Conservation (phyloP, 2,329 filamentous ascomycete genomes). For the Nigrograna mackinnonii region DNA sequence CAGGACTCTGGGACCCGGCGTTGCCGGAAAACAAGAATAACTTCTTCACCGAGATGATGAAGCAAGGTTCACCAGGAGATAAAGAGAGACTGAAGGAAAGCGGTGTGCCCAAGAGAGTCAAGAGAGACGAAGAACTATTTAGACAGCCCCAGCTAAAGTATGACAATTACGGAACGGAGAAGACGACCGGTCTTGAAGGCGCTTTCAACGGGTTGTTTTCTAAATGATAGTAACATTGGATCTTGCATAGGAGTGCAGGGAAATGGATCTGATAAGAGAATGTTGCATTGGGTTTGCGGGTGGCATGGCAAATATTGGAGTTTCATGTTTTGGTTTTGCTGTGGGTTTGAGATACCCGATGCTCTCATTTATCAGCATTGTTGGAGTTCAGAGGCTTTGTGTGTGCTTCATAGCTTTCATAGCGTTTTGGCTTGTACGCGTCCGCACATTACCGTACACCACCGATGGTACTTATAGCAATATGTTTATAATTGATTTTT, state of each 20-base stretch:
- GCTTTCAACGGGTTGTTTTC: constrained; percentile 36
- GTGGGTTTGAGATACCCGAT: no score
- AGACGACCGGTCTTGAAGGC: constrained; percentile 36
- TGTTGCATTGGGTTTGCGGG: no score
- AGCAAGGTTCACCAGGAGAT: constrained; percentile 7
- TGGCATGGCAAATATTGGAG: no score
- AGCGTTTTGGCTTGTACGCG: constrained; percentile 1
- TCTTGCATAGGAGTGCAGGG: neutral
- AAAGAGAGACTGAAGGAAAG: constrained; percentile 20
- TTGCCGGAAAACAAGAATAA: constrained; percentile 56
- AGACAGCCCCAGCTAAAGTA: constrained; percentile 36
- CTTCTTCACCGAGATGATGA: constrained; percentile 52
- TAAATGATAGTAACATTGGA: no score
- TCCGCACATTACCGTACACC: no score
- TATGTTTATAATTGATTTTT: no score
- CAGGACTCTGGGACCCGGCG: constrained; percentile 46
- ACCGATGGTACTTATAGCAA: no score
- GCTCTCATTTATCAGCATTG: no score
- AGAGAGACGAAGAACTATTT: constrained; percentile 33
- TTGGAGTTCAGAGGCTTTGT: neutral
- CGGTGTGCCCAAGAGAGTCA: constrained; percentile 28
- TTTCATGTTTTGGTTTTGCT: no score
- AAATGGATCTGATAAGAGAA: no score
- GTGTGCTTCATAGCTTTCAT: neutral
- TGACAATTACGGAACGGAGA: constrained; percentile 23